Base-by-base conservation (phyloP, 345 rosid genomes). In the Euphorbia peplus region DNA sequence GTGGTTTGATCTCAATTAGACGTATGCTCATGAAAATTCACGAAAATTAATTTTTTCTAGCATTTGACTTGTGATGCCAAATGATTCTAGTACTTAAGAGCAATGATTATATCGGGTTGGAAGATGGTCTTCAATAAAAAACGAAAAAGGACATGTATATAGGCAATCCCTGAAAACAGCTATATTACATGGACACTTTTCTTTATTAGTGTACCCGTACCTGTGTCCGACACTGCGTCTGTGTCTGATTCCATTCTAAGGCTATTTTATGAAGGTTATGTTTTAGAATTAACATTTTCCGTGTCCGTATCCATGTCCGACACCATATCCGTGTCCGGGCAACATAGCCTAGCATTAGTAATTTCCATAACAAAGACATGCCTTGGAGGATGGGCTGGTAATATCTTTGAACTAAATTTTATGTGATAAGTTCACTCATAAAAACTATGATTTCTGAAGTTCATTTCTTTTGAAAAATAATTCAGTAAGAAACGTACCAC, bases 401-500 rank as follows among this genome's bases (percentile, higher is more conserved):
- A 51, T 9, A 25, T 13, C 5, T 54, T 48, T 63, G 13, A 35
- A 44, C 61, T 6, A 15, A 47, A 19, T 37, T 28, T 57, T 54
- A 47, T 39, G 29, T 41, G 10, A 15, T 22, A 26, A 64, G 63
- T 52, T 59, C 42, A 30, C 26, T 9, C 32, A 56, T 56, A 11
- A 47, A 42, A 44, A 47, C 35, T 39, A 50, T 61, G 63, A 47
- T 66, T 56, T 75, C 32, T 42, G 15, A 57, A 47, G 24, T n/a
- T 11, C 16, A 8, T 32, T 8, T 18, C n/a, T 9, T 26, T 57
- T 22, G 21, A 63, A 46, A 63, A 18, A 47, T n/a, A 42, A 41
- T 22, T 32, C 22, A 39, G 18, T 4, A 35, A 25, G 48, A 73
- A 15, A 75, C 97, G 46, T 89, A 93, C 98, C 95, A 93, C 97